Evolutionary conservation across 2,329 filamentous ascomycete species (phyloP).

Genomic region (Corniculantispora saksenae): DNA sequence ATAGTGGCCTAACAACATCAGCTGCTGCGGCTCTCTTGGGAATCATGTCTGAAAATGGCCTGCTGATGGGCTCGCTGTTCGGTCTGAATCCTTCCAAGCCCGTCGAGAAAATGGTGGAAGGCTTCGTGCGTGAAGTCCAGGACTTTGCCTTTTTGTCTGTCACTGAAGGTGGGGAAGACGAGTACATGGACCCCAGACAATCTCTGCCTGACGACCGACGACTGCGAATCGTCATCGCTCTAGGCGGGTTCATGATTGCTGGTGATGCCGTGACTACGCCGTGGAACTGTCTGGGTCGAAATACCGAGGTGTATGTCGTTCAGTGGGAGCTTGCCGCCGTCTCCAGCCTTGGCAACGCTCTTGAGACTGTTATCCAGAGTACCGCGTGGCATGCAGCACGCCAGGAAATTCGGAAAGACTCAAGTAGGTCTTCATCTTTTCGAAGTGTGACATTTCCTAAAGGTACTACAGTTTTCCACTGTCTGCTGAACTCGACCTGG

Average conservation of each 20-base stretch:
- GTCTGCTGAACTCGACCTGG: constrained; percentile 61
- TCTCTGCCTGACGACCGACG: constrained; percentile 61
- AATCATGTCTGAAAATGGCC: constrained; percentile 73
- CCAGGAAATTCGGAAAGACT: constrained; percentile 47
- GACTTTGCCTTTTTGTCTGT: constrained; percentile 87
- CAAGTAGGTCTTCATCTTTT: constrained; percentile 42
- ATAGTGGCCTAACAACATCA: constrained; percentile 73
- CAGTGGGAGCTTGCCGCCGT: constrained; percentile 81
- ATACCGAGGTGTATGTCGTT: constrained; percentile 79
- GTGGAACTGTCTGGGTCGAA: constrained; percentile 74
- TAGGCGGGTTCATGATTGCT: constrained; percentile 78
- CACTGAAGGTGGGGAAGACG: constrained; percentile 44
- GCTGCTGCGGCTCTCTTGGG: constrained; percentile 79
- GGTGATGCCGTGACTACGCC: constrained; percentile 68
- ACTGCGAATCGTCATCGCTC: constrained; percentile 78
- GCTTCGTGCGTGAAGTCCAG: constrained; percentile 81
- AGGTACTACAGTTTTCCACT: constrained; percentile 48
- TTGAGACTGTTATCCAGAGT: constrained; percentile 76
- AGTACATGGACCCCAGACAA: constrained; percentile 51
- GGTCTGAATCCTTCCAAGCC: constrained; percentile 88
- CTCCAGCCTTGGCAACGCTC: constrained; percentile 72
- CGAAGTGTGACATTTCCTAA: constrained; percentile 19
- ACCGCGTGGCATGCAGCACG: constrained; percentile 76
- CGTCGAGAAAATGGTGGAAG: constrained; percentile 82
- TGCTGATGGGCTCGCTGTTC: constrained; percentile 82